phyloP scores from a whole-genome alignment of 2,329 filamentous ascomycete species.

The Fusarium subtropicale region DNA sequence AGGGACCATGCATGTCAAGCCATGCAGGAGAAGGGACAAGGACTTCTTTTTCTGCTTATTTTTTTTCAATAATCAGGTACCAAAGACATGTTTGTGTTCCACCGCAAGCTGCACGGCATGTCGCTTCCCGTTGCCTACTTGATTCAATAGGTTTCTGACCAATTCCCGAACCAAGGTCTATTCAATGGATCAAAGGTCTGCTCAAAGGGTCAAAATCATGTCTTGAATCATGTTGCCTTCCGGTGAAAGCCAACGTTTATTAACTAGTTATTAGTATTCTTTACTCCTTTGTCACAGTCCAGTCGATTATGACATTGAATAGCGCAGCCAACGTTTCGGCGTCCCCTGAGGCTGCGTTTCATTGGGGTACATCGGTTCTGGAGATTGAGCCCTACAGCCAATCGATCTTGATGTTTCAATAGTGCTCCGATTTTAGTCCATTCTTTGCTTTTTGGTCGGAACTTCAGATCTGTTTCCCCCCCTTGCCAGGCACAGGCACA shows the following conservation, averaged over 20 bases:
- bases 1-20: constrained; percentile 42
- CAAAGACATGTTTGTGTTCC: constrained; percentile 32
- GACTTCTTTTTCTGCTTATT: constrained; percentile 7
- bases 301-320: constrained; percentile 24
- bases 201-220: not conserved
- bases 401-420: constrained; percentile 45
- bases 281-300: constrained; percentile 30
- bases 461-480: constrained; percentile 22
- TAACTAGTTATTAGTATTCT: constrained; percentile 7
- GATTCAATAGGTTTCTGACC: constrained; percentile 28
- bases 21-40: constrained; percentile 39
- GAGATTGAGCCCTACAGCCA: constrained; percentile 33
- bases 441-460: constrained; percentile 41
- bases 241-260: constrained; percentile 5
- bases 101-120: constrained; percentile 24
- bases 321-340: constrained; percentile 25
- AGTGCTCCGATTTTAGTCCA: constrained; percentile 22
- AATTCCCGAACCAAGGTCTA: constrained; percentile 27
- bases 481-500: constrained; percentile 22
- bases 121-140: constrained; percentile 34
- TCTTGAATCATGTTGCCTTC: constrained; percentile 6
- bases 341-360: constrained; percentile 42
- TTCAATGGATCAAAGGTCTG: not conserved
- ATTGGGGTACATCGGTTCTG: constrained; percentile 38
- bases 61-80: constrained; percentile 14